Base-by-base conservation (phyloP, 176 grass and related monocot species). In the Aechmea fasciata region DNA sequence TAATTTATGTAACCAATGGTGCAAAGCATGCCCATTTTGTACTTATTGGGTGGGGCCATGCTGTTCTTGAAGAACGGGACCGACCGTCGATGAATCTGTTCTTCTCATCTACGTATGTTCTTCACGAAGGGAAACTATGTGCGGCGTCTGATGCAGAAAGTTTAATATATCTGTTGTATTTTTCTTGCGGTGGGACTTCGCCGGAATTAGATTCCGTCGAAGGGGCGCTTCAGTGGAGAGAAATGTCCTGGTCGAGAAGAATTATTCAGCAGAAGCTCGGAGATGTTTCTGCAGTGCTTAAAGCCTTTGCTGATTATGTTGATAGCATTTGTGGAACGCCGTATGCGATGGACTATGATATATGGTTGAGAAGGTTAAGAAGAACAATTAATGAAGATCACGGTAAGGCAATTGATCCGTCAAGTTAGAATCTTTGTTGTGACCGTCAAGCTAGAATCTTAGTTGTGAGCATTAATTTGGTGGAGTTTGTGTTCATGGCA, bases 301-400 rank as follows among this genome's bases (percentile, higher is more conserved):
- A 99, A 86, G 94, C 94, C 15, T 99, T 93, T 78, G 89, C 87
- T 8, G 94, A 99, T 88, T 99, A 99, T 82, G 94, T 90, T 51
- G 94, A 99, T 77, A 97, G 89, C 69, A 79, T 97, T 47, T 97
- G 93, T 13, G 89, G 93, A n/a, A 96, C 88, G 3, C 89, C 93
- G 11, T 97, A 97, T 68, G 76, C 79, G 3, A 97, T 97, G 77
- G 83, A 97, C 78, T 97, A 97, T 65, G 89, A 97, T 11, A 97
- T 97, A 73, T 97, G 93, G 93, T 87, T 97, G 71, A 89, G 84
- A 81, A 84, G 86, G 69, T 79, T 97, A 59, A 78, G 83, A 69
- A 88, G 83, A 82, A 82, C 77, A 71, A 85, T 97, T 14, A 90
- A 83, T 72, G 94, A 90, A 89, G 94, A 99, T 78, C 94, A 88